Percentiles rank a stretch among this genome's conserved stretches.
Evolutionary conservation across 2,329 filamentous ascomycete species (phyloP).

Genomic region (Dactylonectria estremocensis): DNA sequence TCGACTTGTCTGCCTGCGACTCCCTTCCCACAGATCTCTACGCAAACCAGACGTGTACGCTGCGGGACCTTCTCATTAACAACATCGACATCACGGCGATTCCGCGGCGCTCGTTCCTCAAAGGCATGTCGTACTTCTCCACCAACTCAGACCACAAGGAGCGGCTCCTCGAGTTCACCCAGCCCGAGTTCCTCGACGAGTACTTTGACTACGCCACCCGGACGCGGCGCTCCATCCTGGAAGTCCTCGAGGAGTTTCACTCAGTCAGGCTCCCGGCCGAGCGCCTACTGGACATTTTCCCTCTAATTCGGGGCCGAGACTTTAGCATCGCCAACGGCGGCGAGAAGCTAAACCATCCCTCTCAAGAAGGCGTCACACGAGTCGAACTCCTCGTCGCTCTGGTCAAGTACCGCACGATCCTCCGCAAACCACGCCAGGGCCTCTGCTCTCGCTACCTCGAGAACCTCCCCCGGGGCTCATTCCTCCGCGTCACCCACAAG

Average conservation of each 20-base stretch:
- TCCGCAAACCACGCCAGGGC: conserved; percentile 86
- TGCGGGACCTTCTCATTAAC: conserved; percentile 83
- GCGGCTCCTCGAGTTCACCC: conserved; percentile 86
- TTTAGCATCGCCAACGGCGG: conserved; percentile 93
- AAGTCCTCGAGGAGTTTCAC: conserved; percentile 92
- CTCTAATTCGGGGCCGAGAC: conserved; percentile 86
- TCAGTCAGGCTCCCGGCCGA: conserved; percentile 86
- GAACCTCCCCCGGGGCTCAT: conserved; percentile 70
- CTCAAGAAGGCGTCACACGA: conserved; percentile 54
- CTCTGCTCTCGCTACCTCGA: conserved; percentile 92
- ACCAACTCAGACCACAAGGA: conserved; percentile 81
- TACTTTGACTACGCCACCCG: conserved; percentile 97
- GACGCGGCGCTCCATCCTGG: conserved; percentile 89
- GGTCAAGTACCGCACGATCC: conserved; percentile 91
- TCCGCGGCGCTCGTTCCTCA: conserved; percentile 89
- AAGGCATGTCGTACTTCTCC: conserved; percentile 83
- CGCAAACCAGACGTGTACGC: conserved; percentile 66
- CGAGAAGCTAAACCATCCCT: conserved; percentile 51
- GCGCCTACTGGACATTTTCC: conserved; percentile 81
- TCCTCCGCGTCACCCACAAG: conserved; percentile 73
- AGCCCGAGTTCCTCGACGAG: conserved; percentile 86
- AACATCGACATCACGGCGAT: conserved; percentile 93
- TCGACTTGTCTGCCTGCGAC: conserved; percentile 65
- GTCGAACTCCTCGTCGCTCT: conserved; percentile 87
- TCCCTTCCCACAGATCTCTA: conserved; percentile 55